Conservation (phyloP, 1,284 basidiomycete genomes). For the Tilletia caries region DNA sequence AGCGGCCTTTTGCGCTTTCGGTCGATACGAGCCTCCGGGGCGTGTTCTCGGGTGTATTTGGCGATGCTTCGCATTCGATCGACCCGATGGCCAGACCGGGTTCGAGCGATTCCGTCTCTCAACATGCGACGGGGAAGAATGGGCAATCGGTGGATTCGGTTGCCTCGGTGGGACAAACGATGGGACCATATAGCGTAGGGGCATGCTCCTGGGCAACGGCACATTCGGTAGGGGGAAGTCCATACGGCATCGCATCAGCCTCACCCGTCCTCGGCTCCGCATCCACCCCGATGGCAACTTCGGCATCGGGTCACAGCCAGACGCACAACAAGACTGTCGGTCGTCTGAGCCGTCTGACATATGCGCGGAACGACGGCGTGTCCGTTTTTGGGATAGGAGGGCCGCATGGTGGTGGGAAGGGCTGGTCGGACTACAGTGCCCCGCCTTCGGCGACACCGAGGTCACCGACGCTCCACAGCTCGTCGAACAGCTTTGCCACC, state of each 20-base stretch:
- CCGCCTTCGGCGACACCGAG: not conserved
- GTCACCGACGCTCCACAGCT: not conserved
- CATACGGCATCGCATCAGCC: not conserved
- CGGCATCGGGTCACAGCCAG: not conserved
- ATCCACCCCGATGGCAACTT: not conserved
- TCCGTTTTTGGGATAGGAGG: constrained; percentile 5
- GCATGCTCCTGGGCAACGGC: no score
- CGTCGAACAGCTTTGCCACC: not conserved
- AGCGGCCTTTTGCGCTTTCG: no score
- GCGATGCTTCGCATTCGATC: no score
- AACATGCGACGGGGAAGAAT: no score
- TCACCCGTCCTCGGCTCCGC: not conserved
- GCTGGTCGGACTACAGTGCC: constrained; percentile 7
- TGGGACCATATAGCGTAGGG: no score
- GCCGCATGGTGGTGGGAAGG: constrained; percentile 9
- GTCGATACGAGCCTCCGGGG: no score
- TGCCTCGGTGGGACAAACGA: no score
- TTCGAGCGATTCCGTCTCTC: no score
- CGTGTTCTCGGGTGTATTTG: no score
- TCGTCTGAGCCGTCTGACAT: constrained; percentile 1
- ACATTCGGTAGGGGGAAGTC: no score
- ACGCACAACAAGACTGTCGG: constrained; percentile 3
- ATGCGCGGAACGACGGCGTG: constrained; percentile 1
- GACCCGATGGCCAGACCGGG: no score
- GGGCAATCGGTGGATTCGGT: no score